Evolutionary conservation across 345 rosid species (phyloP).

Genomic region (Microcos paniculata): DNA sequence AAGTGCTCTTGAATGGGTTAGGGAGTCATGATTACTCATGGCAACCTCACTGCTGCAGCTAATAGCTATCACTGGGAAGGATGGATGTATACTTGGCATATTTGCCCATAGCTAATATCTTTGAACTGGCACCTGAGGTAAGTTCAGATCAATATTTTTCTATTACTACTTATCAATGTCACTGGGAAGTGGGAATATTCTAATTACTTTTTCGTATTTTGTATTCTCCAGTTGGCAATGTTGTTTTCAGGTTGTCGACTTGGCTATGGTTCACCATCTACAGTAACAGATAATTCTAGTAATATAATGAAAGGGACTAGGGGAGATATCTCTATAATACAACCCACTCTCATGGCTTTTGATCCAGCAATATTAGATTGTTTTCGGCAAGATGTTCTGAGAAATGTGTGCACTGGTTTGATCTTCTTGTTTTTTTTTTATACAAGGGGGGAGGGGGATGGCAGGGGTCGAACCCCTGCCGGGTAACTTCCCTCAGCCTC

Average conservation of each 20-base stretch:
- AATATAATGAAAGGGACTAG: constrained; percentile 86
- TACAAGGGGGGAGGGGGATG: too few species aligned
- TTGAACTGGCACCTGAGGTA: constrained; percentile 93
- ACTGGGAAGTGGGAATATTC: constrained; percentile 18
- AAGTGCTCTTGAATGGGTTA: constrained; percentile 28
- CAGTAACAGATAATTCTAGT: constrained; percentile 75
- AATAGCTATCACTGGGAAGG: constrained; percentile 61
- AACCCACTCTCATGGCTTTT: not conserved
- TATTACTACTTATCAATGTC: constrained; percentile 7
- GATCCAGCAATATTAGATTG: constrained; percentile 93
- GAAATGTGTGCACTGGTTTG: constrained; percentile 41
- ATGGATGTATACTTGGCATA: constrained; percentile 74
- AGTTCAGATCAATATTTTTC: not conserved
- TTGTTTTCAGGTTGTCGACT: constrained; percentile 66
- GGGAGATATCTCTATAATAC: constrained; percentile 60
- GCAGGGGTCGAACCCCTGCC: too few species aligned
- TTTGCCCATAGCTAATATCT: constrained; percentile 92
- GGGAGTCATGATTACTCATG: constrained; percentile 96
- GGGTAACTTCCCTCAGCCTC: too few species aligned
- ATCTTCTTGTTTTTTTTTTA: not conserved
- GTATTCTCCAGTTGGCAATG: constrained; percentile 57
- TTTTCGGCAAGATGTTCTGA: constrained; percentile 73
- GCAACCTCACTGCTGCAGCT: constrained; percentile 75
- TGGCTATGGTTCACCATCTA: constrained; percentile 84
- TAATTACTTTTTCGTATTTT: constrained; percentile 22